phyloP scores from a whole-genome alignment of 2,329 filamentous ascomycete species.

The Seiridium cupressi region DNA sequence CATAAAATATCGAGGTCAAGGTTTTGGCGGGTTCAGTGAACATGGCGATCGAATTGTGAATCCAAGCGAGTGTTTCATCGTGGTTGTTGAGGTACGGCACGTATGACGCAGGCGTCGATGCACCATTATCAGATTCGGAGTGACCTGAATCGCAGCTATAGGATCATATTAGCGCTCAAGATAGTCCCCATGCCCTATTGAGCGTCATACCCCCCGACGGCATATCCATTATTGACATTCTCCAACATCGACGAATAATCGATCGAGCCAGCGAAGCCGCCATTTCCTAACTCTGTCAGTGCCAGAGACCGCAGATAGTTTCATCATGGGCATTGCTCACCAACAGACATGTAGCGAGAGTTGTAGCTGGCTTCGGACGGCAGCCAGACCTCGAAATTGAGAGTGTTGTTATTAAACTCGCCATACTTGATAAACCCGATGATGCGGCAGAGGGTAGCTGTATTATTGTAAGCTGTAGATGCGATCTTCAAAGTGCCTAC shows the following conservation, averaged over 20 bases:
- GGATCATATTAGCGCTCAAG: neutral
- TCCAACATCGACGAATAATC: constrained; percentile 14
- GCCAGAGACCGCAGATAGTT: neutral
- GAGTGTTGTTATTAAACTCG: constrained; percentile 12
- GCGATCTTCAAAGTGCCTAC: too few relatives aligned
- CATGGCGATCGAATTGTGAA: constrained; percentile 33
- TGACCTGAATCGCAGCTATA: constrained; percentile 19
- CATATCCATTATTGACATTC: constrained; percentile 20
- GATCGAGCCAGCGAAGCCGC: constrained; percentile 22
- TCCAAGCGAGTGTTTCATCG: constrained; percentile 28
- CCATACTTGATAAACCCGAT: neutral
- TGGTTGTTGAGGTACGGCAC: constrained; percentile 16
- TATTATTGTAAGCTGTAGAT: too few relatives aligned
- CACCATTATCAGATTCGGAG: constrained; percentile 14
- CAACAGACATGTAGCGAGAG: constrained; percentile 20
- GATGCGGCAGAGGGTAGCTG: too few relatives aligned
- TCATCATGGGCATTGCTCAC: constrained; percentile 7
- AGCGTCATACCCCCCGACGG: constrained; percentile 14
- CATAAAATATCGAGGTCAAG: constrained; percentile 31
- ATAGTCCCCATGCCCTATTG: neutral
- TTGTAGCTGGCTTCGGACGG: constrained; percentile 15
- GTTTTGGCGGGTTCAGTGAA: constrained; percentile 27
- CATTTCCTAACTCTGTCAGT: constrained; percentile 14
- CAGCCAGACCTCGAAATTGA: constrained; percentile 23
- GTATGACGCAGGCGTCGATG: constrained; percentile 15